phyloP scores from a whole-genome alignment of 106 monocot species.

The Dendrobium nobile region DNA sequence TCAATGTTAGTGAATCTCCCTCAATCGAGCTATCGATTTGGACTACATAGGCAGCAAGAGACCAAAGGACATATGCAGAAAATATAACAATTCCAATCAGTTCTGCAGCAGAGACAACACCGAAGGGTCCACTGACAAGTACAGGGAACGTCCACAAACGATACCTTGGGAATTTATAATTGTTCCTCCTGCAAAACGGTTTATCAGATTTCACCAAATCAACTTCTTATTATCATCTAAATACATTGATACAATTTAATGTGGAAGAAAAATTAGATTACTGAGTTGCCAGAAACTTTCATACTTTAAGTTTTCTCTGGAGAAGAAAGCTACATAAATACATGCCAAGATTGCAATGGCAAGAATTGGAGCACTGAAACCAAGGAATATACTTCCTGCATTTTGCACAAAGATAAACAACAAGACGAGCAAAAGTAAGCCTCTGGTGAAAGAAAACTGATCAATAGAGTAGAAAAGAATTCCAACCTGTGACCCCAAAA shows the following conservation, averaged over 20 bases:
- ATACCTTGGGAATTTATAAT: slow-evolving; percentile 34
- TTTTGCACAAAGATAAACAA: slow-evolving; percentile 3
- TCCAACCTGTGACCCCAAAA: slow-evolving; percentile 50
- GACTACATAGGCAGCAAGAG: slow-evolving; percentile 24
- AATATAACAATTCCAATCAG: slow-evolving; percentile 70
- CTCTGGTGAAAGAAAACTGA: not conserved
- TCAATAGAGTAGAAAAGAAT: not conserved
- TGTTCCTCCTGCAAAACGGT: slow-evolving; percentile 32
- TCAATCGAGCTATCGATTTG: slow-evolving; percentile 1
- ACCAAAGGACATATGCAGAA: slow-evolving; percentile 51
- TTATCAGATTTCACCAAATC: not conserved
- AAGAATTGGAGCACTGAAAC: slow-evolving; percentile 55
- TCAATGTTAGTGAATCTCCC: slow-evolving; percentile 11
- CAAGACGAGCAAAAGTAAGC: not conserved
- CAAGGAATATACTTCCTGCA: slow-evolving; percentile 67
- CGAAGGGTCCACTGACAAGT: slow-evolving; percentile 75
- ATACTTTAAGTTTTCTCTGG: slow-evolving; percentile 36
- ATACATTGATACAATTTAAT: not conserved
- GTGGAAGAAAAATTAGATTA: not conserved
- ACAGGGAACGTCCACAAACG: slow-evolving; percentile 83
- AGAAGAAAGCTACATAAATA: slow-evolving; percentile 42
- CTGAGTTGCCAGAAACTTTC: not conserved
- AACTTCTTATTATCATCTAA: not conserved
- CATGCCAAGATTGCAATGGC: slow-evolving; percentile 57
- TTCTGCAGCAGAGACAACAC: slow-evolving; percentile 80